Percentiles rank a stretch among this genome's conserved stretches.
Conservation (phyloP, 495 filamentous ascomycete species). For the Aspergillus nanangensis region DNA sequence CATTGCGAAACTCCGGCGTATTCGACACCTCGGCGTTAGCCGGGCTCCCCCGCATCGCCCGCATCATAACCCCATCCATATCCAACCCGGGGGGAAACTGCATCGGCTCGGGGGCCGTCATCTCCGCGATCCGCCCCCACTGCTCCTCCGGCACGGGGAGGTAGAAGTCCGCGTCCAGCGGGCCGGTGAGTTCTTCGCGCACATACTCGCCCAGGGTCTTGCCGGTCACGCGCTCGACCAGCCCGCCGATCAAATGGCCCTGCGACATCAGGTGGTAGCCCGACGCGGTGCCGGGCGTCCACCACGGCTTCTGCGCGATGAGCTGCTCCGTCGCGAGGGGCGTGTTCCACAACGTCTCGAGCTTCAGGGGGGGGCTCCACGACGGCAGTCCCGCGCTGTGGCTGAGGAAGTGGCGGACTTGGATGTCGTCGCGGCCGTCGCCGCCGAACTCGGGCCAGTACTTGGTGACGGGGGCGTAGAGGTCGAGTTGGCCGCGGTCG, state of each 20-base stretch:
- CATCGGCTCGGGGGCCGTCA: slow-evolving; percentile 13
- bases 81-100: slow-evolving; percentile 1
- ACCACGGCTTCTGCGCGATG: slow-evolving; percentile 38
- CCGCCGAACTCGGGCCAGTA: slow-evolving; percentile 46
- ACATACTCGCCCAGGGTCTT: slow-evolving; percentile 37
- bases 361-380: slow-evolving; percentile 27
- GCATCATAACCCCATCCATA: slow-evolving; percentile 10
- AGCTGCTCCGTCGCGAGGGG: slow-evolving; percentile 25
- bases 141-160: slow-evolving; percentile 29
- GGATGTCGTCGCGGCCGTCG: slow-evolving; percentile 36
- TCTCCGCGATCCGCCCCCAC: slow-evolving; percentile 24
- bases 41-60: slow-evolving; percentile 10
- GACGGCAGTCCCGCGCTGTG: slow-evolving; percentile 33
- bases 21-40: slow-evolving; percentile 1
- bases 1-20: slow-evolving; percentile 16
- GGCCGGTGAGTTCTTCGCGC: slow-evolving; percentile 31
- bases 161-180: slow-evolving; percentile 36
- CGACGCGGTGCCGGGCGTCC: slow-evolving; percentile 31
- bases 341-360: slow-evolving; percentile 26
- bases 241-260: slow-evolving; percentile 36
- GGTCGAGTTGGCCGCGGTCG: slow-evolving; percentile 35
- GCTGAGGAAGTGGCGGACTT: slow-evolving; percentile 37
- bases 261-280: slow-evolving; percentile 37
- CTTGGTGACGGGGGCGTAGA: slow-evolving; percentile 29
- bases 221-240: slow-evolving; percentile 33